A percentile compares a stretch with the other conserved stretches of the same genome.
These are phyloP conservation scores for Yarrowia sp. DNA, from an alignment of 805 yeast species.

Conservation along the genomic window DNA sequence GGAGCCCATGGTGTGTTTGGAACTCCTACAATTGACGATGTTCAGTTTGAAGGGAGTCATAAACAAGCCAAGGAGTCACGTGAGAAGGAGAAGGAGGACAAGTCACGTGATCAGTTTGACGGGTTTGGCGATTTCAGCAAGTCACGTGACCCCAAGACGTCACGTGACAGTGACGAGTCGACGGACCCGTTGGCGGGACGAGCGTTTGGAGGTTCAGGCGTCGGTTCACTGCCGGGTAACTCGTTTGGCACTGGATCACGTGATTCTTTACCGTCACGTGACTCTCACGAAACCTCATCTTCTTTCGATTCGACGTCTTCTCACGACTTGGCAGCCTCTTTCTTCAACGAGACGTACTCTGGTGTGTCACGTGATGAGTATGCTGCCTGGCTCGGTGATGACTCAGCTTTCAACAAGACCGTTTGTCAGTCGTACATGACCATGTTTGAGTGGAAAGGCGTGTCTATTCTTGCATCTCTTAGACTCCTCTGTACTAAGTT, in stretches of 20 bases:
- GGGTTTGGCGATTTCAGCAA: no score
- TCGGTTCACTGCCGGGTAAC: no score
- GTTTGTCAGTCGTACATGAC: constrained; percentile 43
- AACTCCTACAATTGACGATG: constrained; percentile 2
- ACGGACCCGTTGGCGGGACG: no score
- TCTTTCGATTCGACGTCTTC: background rate
- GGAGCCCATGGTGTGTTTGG: constrained; percentile 1
- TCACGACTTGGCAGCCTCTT: background rate
- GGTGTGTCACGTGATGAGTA: constrained; percentile 44
- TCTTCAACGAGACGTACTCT: constrained; percentile 17
- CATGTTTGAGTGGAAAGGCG: constrained; percentile 46
- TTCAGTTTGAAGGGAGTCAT: background rate
- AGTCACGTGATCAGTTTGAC: no score
- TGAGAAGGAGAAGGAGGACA: no score
- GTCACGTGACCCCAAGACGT: background rate
- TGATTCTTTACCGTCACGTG: background rate
- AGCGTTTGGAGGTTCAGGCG: no score
- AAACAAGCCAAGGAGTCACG: no score
- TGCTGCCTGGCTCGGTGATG: constrained; percentile 44
- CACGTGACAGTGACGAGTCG: background rate
- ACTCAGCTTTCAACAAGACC: constrained; percentile 33
- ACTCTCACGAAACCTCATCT: background rate
- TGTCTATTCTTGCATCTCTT: constrained; percentile 56
- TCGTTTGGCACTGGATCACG: background rate
- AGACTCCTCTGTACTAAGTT: constrained; percentile 60